phyloP scores from a whole-genome alignment of 139 green algal species.

The Limnomonas spitsbergensis region DNA sequence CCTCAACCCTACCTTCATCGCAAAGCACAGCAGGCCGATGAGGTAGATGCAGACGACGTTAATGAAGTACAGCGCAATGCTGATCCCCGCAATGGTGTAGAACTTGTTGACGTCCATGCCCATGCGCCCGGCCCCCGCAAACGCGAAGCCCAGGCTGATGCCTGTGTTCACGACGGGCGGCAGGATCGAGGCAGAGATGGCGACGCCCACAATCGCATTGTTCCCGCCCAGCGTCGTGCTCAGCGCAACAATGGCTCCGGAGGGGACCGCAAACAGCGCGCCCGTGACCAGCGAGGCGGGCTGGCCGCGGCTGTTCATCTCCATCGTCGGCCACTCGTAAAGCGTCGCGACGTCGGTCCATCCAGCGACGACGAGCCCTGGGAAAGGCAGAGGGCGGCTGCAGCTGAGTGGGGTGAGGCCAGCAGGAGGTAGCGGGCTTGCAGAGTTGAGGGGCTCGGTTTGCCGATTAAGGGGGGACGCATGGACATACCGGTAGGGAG shows the following conservation, averaged over 20 bases:
- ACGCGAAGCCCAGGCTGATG: slow-evolving; percentile 25
- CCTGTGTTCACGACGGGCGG: slow-evolving; percentile 36
- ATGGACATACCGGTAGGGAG: no score
- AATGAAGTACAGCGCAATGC: slow-evolving; percentile 14
- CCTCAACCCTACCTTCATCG: slow-evolving; percentile 29
- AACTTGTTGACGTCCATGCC: not conserved
- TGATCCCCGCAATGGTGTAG: slow-evolving; percentile 6
- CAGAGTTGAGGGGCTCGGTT: no score
- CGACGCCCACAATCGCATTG: slow-evolving; percentile 24
- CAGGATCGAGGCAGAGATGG: slow-evolving; percentile 42
- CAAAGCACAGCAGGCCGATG: slow-evolving; percentile 19
- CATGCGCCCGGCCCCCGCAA: not conserved
- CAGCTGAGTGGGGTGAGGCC: no score
- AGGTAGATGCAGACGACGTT: slow-evolving; percentile 27
- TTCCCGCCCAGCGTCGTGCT: slow-evolving; percentile 17
- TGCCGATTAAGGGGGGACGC: no score
- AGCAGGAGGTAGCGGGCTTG: no score
- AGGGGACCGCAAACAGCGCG: slow-evolving; percentile 31
- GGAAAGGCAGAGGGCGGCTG: not conserved
- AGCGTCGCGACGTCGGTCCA: slow-evolving; percentile 3
- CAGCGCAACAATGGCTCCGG: slow-evolving; percentile 34
- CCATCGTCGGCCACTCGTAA: slow-evolving; percentile 31
- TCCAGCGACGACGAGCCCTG: slow-evolving; percentile 5
- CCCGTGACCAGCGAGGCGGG: slow-evolving; percentile 13
- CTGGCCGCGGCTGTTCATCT: slow-evolving; percentile 28